These are phyloP conservation scores for Cystofilobasidium macerans DNA, from an alignment of 768 basidiomycete species.

Conservation along the genomic window DNA sequence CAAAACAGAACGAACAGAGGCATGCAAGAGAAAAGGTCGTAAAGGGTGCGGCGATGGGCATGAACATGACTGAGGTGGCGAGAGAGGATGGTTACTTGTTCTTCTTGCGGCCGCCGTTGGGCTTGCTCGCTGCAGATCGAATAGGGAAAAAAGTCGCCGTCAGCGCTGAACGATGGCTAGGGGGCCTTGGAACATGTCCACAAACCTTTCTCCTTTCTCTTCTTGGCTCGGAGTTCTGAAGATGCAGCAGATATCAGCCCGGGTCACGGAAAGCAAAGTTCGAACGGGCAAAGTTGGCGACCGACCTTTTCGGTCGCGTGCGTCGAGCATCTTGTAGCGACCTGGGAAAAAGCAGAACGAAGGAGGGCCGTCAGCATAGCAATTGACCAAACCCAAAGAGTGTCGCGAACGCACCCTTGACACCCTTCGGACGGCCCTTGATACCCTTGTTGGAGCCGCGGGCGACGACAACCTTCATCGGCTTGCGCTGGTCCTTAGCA, in stretches of 20 bases:
- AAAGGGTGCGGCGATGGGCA: too few relatives aligned
- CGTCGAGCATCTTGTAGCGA: slow-evolving; percentile 84
- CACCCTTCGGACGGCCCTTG: slow-evolving; percentile 86
- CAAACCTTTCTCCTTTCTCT: too few relatives aligned
- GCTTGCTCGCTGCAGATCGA: slow-evolving; percentile 42
- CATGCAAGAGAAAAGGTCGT: too few relatives aligned
- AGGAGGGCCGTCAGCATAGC: slow-evolving; percentile 43
- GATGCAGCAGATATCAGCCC: too few relatives aligned
- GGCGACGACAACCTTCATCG: slow-evolving; percentile 78
- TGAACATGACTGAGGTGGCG: too few relatives aligned
- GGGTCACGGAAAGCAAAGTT: too few relatives aligned
- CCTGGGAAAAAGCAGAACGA: slow-evolving; percentile 32
- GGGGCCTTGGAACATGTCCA: too few relatives aligned
- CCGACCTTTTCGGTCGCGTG: slow-evolving; percentile 27
- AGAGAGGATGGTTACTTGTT: background rate
- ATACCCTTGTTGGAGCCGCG: slow-evolving; percentile 79
- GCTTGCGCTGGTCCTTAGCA: slow-evolving; percentile 47
- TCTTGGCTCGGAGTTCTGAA: too few relatives aligned
- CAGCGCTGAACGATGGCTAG: too few relatives aligned
- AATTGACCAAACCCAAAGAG: background rate
- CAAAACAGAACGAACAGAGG: too few relatives aligned
- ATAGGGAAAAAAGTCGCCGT: too few relatives aligned
- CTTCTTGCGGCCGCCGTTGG: slow-evolving; percentile 25
- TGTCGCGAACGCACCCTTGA: slow-evolving; percentile 71
- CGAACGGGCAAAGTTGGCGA: too few relatives aligned